Base-by-base conservation (phyloP, 1,284 basidiomycete species). In the Xanthoconium separans region DNA sequence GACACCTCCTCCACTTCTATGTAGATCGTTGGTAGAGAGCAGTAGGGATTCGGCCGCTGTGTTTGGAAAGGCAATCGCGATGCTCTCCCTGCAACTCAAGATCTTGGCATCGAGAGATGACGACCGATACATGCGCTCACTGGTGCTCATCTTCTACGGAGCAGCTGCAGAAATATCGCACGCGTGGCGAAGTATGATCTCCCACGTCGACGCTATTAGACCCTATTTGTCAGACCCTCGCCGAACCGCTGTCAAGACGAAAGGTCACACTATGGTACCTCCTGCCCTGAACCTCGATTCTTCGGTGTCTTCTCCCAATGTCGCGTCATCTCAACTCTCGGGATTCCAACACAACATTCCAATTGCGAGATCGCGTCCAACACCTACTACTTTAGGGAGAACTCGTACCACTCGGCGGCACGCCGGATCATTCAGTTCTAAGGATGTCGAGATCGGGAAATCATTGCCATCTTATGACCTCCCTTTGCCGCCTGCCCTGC, bases 391-490 rank as follows among this genome's bases (percentile, higher is more conserved):
- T 9, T 51, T 69, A 27, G 60, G 67, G n/a, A 66, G 73, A 54
- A 61, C 66, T 44, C 72, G 73, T 52, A 83, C 78, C 62, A 80
- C 79, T 57, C 81, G 93, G n/a, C 79, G 94, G 22, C 91, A 96
- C 68, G 94, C 91, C 2, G 94, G 94, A 7, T 96, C 93, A 1
- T 97, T 96, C 75, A 95, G 92, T 60, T 87, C 82, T 34, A 90
- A 93, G 65, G 94, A 97, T 68, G 89, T 97, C 1, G 87, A 95
- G 69, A 84, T 92, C 52, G 94, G 94, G 36, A 91, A 87, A 70
- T 77, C 83, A 51, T 74, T 96, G 58, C 89, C 91, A 4, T 85
- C 85, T 15, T 81, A 82, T 58, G 78, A 82, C 40, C 76, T 50
- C 44, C 74, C 50, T 34, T 50, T 59, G 12, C 62, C 45, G 3